phyloP scores from a whole-genome alignment of 23 red algal genomes.

The Gracilariopsis chorda region DNA sequence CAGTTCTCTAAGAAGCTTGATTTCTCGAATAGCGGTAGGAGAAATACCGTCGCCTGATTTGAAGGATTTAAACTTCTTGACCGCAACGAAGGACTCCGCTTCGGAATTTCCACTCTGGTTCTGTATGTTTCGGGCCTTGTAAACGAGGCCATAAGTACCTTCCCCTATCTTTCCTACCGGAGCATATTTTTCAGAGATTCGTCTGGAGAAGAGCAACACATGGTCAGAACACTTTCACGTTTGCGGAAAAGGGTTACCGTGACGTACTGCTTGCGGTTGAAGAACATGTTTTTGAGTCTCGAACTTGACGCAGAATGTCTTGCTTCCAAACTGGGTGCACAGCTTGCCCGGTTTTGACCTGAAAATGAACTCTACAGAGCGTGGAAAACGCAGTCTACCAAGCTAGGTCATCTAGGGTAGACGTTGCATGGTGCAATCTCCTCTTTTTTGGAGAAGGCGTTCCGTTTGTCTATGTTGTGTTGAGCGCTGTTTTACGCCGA shows the following conservation, averaged over 20 bases:
- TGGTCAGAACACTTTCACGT: neutral
- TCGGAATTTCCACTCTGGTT: constrained; percentile 9
- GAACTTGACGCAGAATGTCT: too few species aligned
- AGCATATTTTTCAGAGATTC: constrained; percentile 80
- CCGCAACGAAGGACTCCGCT: constrained; percentile 64
- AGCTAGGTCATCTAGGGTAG: too few species aligned
- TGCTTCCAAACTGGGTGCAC: too few species aligned
- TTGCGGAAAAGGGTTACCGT: neutral
- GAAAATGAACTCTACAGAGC: too few species aligned
- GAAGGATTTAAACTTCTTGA: constrained; percentile 84
- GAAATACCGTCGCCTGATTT: constrained; percentile 89
- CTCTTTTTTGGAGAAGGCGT: too few species aligned
- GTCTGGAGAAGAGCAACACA: neutral
- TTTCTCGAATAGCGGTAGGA: constrained; percentile 87
- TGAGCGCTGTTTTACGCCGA: too few species aligned
- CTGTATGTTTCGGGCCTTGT: constrained; percentile 78
- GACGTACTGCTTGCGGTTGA: constrained; percentile 16
- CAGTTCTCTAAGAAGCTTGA: constrained; percentile 83
- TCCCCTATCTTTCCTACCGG: constrained; percentile 83
- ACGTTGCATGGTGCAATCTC: too few species aligned
- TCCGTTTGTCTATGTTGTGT: too few species aligned
- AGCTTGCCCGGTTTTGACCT: too few species aligned
- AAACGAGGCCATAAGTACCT: constrained; percentile 90
- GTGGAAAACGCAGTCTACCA: too few species aligned
- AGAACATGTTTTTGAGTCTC: neutral